Percentiles rank a stretch among this genome's conserved stretches.
Conservation (phyloP, 345 rosid genomes). For the Corchorus capsularis region DNA sequence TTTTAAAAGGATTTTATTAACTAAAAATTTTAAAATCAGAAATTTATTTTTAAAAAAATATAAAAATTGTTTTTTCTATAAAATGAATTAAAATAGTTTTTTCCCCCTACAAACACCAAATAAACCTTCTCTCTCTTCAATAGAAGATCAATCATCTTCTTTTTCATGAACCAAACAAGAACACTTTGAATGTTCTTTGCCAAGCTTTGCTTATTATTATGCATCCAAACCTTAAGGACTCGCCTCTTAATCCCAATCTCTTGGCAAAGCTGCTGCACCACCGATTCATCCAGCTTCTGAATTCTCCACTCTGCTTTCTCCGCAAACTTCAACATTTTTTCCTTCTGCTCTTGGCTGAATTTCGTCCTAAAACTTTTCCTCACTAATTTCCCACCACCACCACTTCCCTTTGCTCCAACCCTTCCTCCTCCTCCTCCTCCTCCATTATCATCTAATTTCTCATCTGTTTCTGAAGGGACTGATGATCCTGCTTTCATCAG, state of each 20-base stretch:
- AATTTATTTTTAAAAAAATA: no score
- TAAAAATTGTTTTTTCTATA: no score
- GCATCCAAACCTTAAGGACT: conserved; percentile 81
- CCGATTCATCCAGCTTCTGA: conserved; percentile 74
- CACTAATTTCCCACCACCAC: conserved; percentile 23
- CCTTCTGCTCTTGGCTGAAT: conserved; percentile 83
- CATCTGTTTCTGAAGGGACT: conserved; percentile 65
- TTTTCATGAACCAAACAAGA: no score
- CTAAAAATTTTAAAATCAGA: no score
- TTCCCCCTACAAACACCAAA: no score
- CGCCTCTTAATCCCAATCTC: conserved; percentile 63
- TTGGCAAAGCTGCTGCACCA: conserved; percentile 78
- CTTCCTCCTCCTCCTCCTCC: conserved; percentile 43
- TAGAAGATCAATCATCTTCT: no score
- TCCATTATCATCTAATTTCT: conserved; percentile 46
- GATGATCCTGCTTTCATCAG: conserved; percentile 35
- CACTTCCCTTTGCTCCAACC: conserved; percentile 30
- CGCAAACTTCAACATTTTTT: conserved; percentile 84
- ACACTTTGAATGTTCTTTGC: no score
- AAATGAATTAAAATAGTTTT: no score
- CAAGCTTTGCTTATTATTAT: conserved; percentile 59
- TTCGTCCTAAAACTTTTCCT: conserved; percentile 89
- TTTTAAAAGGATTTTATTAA: no score
- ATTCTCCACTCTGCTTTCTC: conserved; percentile 90
- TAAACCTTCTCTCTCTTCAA: no score